Base-by-base conservation (phyloP, 2,329 filamentous ascomycete genomes). In the Septoria petroselini region DNA sequence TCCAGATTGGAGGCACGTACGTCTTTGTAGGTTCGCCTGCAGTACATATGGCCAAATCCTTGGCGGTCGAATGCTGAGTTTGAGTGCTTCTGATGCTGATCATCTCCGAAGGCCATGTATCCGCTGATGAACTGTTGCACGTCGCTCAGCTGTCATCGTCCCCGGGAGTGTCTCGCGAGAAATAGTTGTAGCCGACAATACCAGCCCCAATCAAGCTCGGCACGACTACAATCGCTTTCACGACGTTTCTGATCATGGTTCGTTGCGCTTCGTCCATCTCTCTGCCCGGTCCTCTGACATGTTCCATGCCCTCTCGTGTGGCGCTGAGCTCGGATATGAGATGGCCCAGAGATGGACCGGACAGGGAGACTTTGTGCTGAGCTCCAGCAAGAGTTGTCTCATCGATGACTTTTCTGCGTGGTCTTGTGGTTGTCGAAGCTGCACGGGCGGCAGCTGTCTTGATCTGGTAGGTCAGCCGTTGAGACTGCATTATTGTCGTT, bases 291-390 rank as follows among this genome's bases (percentile, higher is more conserved):
- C 54, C 37, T 15, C 62, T 52, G 7, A 58, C 31, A n/a, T 48
- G 33, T 49, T 62, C 61, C 61, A 63, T 65, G 3, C 60, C 61
- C 18, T 60, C 57, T 38, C 57, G 54, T n/a, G 62, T 62, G 11
- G 60, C 58, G 30, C 59, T 62, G 40, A 65, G 54, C 25, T 65
- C 62, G 4, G 62, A 60, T 27, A 65, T 52, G 5, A 65, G 38
- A 39, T 64, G 61, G 6, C 60, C 62, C 4, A 65, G 50, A 7
- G 62, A 65, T 1, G 61, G 53, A 25, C 61, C 59, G 15, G 58
- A 60, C 9, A 64, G 43, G 1, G 61, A 65, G 4, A 62, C 60
- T 40, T 60, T 60, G 52, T 65, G 62, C 29, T 61, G 52, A 21
- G 58, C 56, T n/a, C 54, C 50, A 2, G 47, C 50, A 19, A 54